These are phyloP conservation scores for Peronospora belbahrii DNA, from an alignment of 352 stramenopile species.

Conservation along the genomic window DNA sequence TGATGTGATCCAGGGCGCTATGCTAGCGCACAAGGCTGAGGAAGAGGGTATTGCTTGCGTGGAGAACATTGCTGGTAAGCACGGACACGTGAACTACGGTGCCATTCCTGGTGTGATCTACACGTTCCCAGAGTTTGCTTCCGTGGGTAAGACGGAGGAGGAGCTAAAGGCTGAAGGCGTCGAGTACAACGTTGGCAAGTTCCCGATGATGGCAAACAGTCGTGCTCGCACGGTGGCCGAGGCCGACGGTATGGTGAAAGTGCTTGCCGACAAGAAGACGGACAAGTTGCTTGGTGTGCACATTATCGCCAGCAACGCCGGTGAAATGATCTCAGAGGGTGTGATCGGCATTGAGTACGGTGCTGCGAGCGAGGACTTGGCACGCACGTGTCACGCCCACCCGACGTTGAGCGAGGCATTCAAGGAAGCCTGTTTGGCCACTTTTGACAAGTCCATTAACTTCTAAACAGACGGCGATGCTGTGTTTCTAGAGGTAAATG, in stretches of 20 bases:
- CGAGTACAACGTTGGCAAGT: conserved; percentile 95
- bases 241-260: conserved; percentile 95
- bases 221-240: conserved; percentile 91
- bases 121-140: conserved; percentile 94
- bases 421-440: conserved; percentile 97
- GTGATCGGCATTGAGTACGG: conserved; percentile 99
- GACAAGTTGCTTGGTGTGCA: conserved; percentile 98
- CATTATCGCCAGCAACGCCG: conserved; percentile 98
- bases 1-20: conserved; percentile 96
- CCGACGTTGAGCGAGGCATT: conserved; percentile 97
- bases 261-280: conserved; percentile 95
- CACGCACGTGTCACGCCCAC: conserved; percentile 97
- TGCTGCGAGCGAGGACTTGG: conserved; percentile 96
- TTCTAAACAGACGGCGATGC: conserved; percentile 80
- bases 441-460: conserved; percentile 99
- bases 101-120: conserved; percentile 98
- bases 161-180: conserved; percentile 94
- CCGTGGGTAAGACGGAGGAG: conserved; percentile 96
- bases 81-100: conserved; percentile 99
- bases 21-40: conserved; percentile 99
- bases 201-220: conserved; percentile 97
- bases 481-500: conserved; percentile 7
- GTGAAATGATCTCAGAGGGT: conserved; percentile 98
- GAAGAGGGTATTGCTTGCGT: conserved; percentile 97
- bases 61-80: conserved; percentile 95